A percentile compares a stretch with the other conserved stretches of the same genome.
Evolutionary conservation across 768 basidiomycete genomes (phyloP).

Genomic region (Trametes villosa): DNA sequence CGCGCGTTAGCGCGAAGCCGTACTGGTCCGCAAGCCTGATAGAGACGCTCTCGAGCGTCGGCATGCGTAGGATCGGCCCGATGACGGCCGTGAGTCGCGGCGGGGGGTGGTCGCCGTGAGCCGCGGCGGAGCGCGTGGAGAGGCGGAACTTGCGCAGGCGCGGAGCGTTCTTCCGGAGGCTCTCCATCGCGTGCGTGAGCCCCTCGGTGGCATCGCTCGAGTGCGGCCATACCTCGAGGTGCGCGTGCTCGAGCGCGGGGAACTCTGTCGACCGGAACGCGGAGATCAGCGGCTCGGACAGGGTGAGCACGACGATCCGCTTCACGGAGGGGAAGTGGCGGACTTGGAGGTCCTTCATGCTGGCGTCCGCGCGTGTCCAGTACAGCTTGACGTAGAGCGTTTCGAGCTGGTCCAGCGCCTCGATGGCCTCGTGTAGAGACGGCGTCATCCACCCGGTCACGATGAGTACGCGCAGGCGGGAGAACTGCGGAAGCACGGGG

Average conservation of each 20-base stretch:
- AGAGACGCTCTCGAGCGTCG: background rate
- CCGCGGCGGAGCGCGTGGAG: conserved; percentile 3
- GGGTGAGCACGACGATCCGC: conserved; percentile 1
- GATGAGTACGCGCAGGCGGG: conserved; percentile 5
- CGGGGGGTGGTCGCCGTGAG: conserved; percentile 7
- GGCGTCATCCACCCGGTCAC: conserved; percentile 12
- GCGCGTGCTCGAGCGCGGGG: background rate
- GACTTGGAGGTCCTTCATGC: background rate
- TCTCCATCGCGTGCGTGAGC: background rate
- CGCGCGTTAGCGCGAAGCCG: conserved; percentile 2
- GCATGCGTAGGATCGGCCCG: background rate
- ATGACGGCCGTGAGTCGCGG: conserved; percentile 2
- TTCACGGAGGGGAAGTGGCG: background rate
- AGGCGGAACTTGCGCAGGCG: background rate
- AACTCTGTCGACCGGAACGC: background rate
- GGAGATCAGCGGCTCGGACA: background rate
- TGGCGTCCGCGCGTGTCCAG: conserved; percentile 6
- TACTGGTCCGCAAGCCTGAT: conserved; percentile 9
- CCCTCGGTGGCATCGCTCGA: conserved; percentile 10
- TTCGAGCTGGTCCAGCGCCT: background rate
- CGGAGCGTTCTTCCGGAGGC: background rate
- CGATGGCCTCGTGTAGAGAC: conserved; percentile 7
- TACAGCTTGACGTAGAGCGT: conserved; percentile 12
- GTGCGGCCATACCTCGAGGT: conserved; percentile 12
- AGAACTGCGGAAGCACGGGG: conserved; percentile 1